Percentiles rank a stretch among this genome's conserved stretches.
phyloP scores from a whole-genome alignment of 306 rosid genomes.

The Acacia crassicarpa region DNA sequence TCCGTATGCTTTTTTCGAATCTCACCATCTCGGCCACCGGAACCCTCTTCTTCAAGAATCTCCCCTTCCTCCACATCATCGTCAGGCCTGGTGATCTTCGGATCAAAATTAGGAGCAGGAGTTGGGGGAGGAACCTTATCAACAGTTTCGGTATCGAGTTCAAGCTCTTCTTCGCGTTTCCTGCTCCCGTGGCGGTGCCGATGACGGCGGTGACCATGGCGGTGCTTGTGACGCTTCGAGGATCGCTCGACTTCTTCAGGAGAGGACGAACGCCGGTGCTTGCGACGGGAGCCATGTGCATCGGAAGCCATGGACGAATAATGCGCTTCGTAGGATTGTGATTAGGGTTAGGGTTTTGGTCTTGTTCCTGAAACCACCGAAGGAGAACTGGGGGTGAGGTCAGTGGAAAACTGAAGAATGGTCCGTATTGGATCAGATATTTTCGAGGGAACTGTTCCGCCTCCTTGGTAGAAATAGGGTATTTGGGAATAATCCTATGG shows the following conservation, averaged over 20 bases:
- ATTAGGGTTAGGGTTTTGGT: constrained; percentile 25
- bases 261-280: constrained; percentile 50
- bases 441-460: neutral
- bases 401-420: neutral
- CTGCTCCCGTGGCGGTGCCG: constrained; percentile 56
- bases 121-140: constrained; percentile 26
- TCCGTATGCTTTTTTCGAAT: constrained; percentile 18
- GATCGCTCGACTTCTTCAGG: constrained; percentile 52
- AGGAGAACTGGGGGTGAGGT: neutral
- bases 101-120: constrained; percentile 5
- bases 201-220: constrained; percentile 49
- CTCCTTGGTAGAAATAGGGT: too few relatives aligned
- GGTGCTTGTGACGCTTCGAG: constrained; percentile 74
- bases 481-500: too few relatives aligned
- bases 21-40: constrained; percentile 35
- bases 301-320: constrained; percentile 47
- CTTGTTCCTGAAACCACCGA: neutral
- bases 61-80: constrained; percentile 85
- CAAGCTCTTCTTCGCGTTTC: constrained; percentile 43
- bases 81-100: constrained; percentile 13
- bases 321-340: constrained; percentile 39
- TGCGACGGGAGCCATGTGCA: constrained; percentile 46
- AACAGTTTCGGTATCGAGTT: constrained; percentile 33
- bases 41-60: constrained; percentile 65
- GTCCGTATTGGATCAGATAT: constrained; percentile 3